Conservation (phyloP, 176 grass and related monocot genomes). For the Hsuehochloa calcarea region DNA sequence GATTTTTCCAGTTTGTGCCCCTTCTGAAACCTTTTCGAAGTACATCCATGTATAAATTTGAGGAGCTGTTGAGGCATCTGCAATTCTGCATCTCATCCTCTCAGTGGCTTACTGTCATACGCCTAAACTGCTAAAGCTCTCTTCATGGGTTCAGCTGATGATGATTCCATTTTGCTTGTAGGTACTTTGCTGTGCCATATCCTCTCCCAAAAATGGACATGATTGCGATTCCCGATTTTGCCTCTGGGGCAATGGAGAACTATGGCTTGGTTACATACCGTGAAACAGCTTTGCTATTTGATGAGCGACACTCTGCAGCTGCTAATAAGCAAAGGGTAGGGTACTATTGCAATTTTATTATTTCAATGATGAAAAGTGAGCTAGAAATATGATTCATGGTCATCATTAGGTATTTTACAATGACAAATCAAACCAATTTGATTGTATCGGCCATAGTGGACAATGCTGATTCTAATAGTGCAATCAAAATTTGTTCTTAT, state of each 20-base stretch:
- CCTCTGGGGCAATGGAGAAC: slow-evolving; percentile 87
- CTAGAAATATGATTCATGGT: background rate
- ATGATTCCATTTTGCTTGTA: slow-evolving; percentile 33
- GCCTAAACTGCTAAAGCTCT: background rate
- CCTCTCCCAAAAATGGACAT: slow-evolving; percentile 95
- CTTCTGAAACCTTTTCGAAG: background rate
- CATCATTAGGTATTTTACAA: slow-evolving; percentile 12
- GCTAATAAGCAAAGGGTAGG: slow-evolving; percentile 85
- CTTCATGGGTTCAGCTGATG: slow-evolving; percentile 15
- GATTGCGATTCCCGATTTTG: slow-evolving; percentile 94
- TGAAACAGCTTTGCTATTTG: slow-evolving; percentile 81
- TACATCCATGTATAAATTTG: slow-evolving; percentile 11
- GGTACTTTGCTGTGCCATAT: slow-evolving; percentile 87
- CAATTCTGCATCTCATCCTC: background rate
- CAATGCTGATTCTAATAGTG: slow-evolving; percentile 7
- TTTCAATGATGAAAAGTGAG: slow-evolving; percentile 21
- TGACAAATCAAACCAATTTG: background rate
- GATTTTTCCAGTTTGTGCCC: background rate
- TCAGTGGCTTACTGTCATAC: background rate
- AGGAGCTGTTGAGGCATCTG: background rate
- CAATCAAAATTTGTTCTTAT: background rate
- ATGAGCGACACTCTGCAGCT: slow-evolving; percentile 79
- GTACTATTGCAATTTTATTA: slow-evolving; percentile 13
- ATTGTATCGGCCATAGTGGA: background rate
- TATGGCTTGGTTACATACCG: slow-evolving; percentile 93